Percentiles rank a stretch among this genome's conserved stretches.
Conservation (phyloP, 2,329 filamentous ascomycete genomes). For the Nemania sp. region DNA sequence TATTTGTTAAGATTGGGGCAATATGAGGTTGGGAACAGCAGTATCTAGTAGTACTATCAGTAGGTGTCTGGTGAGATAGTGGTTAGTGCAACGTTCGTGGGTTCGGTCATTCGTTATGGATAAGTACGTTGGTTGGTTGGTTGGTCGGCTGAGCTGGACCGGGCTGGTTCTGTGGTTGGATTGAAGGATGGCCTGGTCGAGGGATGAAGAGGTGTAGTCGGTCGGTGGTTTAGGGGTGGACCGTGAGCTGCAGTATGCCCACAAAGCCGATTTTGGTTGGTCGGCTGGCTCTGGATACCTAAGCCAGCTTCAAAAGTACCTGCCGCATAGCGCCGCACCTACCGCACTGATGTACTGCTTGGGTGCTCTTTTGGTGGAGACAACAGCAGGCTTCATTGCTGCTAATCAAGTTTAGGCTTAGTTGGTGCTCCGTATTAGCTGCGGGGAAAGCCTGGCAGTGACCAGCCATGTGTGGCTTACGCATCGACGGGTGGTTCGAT, state of each 20-base stretch:
- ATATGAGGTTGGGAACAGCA: constrained; percentile 23
- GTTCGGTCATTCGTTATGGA: constrained; percentile 2
- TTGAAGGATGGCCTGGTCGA: constrained; percentile 37
- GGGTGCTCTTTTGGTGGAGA: not conserved
- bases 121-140: not conserved
- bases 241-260: constrained; percentile 21
- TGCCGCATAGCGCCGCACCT: not conserved
- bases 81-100: constrained; percentile 32
- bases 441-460: constrained; percentile 10
- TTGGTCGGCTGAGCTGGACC: constrained; percentile 27
- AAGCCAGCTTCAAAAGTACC: not conserved
- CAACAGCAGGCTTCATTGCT: not conserved
- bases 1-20: constrained; percentile 17
- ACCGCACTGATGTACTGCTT: constrained; percentile 1
- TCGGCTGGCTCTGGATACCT: not conserved
- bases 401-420: constrained; percentile 13
- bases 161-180: constrained; percentile 32
- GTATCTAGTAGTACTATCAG: not conserved
- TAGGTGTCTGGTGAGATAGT: not conserved
- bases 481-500: constrained; percentile 37
- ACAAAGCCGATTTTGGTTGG: constrained; percentile 20
- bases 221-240: constrained; percentile 23
- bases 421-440: not conserved
- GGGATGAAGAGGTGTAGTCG: constrained; percentile 28
- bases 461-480: constrained; percentile 28